Percentiles rank a stretch among this genome's conserved stretches.
Evolutionary conservation across 2,329 filamentous ascomycete genomes (phyloP).

Genomic region (Dactylonectria estremocensis): DNA sequence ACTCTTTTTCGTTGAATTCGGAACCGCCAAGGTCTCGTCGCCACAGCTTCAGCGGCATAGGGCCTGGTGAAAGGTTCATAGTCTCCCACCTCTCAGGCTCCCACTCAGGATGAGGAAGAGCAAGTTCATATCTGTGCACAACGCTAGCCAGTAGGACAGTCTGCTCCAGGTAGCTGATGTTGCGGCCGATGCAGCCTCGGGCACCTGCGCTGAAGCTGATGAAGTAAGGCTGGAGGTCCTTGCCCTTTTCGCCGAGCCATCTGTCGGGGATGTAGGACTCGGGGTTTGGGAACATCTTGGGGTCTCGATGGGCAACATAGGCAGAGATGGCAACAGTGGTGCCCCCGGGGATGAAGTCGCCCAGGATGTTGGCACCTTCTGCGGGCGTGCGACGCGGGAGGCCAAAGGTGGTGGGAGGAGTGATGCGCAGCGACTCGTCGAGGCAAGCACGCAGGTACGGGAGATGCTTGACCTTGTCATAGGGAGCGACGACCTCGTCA

Average conservation of each 20-base stretch:
- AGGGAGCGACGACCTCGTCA: slow-evolving; percentile 61
- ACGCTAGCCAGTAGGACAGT: slow-evolving; percentile 60
- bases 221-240: slow-evolving; percentile 55
- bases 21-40: slow-evolving; percentile 33
- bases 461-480: slow-evolving; percentile 65
- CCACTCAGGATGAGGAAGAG: slow-evolving; percentile 39
- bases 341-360: slow-evolving; percentile 54
- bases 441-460: slow-evolving; percentile 68
- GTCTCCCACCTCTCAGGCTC: slow-evolving; percentile 40
- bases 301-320: slow-evolving; percentile 57
- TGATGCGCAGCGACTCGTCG: slow-evolving; percentile 62
- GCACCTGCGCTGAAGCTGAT: slow-evolving; percentile 60
- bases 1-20: slow-evolving; percentile 29
- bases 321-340: slow-evolving; percentile 58
- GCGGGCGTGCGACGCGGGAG: slow-evolving; percentile 47
- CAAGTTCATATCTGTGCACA: slow-evolving; percentile 60
- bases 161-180: slow-evolving; percentile 62
- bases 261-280: slow-evolving; percentile 58
- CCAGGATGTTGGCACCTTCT: slow-evolving; percentile 50
- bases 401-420: slow-evolving; percentile 48
- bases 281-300: slow-evolving; percentile 57
- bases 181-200: slow-evolving; percentile 60
- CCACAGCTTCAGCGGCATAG: slow-evolving; percentile 47
- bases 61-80: slow-evolving; percentile 40
- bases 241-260: slow-evolving; percentile 56